Base-by-base conservation (phyloP, 2,329 filamentous ascomycete species). In the Microsporum audouinii region DNA sequence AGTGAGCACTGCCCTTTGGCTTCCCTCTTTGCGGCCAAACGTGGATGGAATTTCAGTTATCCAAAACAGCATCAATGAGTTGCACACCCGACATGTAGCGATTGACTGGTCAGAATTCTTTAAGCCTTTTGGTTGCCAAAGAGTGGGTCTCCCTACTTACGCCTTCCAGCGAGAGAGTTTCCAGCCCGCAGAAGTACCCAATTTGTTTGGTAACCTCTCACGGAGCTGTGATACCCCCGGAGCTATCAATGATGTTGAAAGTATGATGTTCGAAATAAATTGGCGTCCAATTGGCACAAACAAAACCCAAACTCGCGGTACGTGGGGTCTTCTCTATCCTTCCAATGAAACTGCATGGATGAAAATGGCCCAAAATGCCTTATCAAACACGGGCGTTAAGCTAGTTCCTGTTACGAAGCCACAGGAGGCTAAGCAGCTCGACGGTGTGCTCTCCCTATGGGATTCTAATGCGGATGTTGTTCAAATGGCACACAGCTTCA, bases 191-290 rank as follows among this genome's bases (percentile, higher is more conserved):
- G 34, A n/a, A 8, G 34, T n/a, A n/a, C 12, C 14, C n/a, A 33
- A n/a, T 34, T 57, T 27, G 53, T 12, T 57, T 29, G 34, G 34
- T 39, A 12, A 12, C 23, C 6, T 33, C 36, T n/a, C 53, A 23
- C 53, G 34, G 17, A 29, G 31, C 5, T 8, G 14, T 23, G 33
- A 57, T 5, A 3, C 36, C 3, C n/a, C 2, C 7, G 17, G 12
- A 8, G 14, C 31, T 12, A 3, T 57, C 14, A 27, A 7, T 5
- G 53, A 29, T 6, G 33, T 39, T 14, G 53, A 36, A 57, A 39
- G 34, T 36, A 57, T 39, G 33, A 57, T 39, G 33, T 57, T 57
- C 31, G 53, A 57, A 33, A 57, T 57, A 12, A 57, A 57, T 23
- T 57, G 53, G 53, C 33, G 31, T n/a, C 53, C n/a, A 36, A 2